These are phyloP conservation scores for Colletotrichum melonis DNA, from an alignment of 2,329 filamentous ascomycete genomes.

Conservation along the genomic window DNA sequence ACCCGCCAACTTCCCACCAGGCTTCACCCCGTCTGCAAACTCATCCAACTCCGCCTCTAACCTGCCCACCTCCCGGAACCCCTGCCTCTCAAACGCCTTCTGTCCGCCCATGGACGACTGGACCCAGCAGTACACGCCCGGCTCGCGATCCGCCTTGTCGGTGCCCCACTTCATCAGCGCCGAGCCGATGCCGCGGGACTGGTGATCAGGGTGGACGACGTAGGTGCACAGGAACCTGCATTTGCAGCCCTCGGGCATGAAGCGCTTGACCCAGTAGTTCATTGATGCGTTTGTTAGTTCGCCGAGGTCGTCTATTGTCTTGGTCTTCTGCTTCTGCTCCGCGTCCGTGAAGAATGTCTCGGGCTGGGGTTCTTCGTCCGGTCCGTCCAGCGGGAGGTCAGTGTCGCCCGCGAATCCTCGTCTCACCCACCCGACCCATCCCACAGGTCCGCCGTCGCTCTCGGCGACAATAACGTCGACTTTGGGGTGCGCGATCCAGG, in stretches of 20 bases:
- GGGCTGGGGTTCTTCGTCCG: conserved; percentile 4
- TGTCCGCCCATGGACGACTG: conserved; percentile 43
- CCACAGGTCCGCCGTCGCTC: conserved; percentile 41
- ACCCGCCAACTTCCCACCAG: neutral
- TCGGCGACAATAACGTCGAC: conserved; percentile 47
- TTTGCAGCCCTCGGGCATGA: conserved; percentile 41
- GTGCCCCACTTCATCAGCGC: conserved; percentile 47
- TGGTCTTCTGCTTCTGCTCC: neutral
- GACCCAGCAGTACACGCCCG: conserved; percentile 41
- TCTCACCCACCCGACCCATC: conserved; percentile 49
- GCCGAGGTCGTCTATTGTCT: conserved; percentile 43
- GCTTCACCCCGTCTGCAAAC: neutral
- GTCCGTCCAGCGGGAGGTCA: conserved; percentile 40
- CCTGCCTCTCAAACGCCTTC: conserved; percentile 44
- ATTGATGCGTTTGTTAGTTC: conserved; percentile 45
- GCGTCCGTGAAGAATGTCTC: neutral
- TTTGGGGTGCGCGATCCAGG: conserved; percentile 40
- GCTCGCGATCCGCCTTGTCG: conserved; percentile 43
- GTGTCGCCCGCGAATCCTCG: conserved; percentile 39
- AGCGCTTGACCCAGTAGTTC: conserved; percentile 39
- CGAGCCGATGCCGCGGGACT: conserved; percentile 47
- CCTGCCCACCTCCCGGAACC: conserved; percentile 40
- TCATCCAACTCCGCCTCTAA: conserved; percentile 14
- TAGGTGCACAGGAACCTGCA: conserved; percentile 50
- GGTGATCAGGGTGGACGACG: conserved; percentile 44